A percentile compares a stretch with the other conserved stretches of the same genome.
phyloP scores from a whole-genome alignment of 1,284 basidiomycete genomes.

The Caloboletus firmus region DNA sequence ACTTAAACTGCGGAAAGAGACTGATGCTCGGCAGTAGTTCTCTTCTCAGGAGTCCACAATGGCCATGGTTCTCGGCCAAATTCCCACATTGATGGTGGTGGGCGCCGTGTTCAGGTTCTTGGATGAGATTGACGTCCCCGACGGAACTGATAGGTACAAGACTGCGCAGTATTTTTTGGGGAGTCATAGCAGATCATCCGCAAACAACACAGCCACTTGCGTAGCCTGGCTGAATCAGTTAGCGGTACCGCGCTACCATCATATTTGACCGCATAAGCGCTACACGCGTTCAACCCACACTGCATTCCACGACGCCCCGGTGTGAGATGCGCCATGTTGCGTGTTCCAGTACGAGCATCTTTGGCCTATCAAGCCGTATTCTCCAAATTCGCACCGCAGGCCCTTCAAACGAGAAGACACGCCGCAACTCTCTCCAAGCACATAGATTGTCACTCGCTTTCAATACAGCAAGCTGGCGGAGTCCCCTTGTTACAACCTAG shows the following conservation, averaged over 20 bases:
- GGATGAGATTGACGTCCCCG: background rate
- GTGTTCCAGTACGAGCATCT: slow-evolving; percentile 11
- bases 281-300: background rate
- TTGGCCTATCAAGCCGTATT: background rate
- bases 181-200: background rate
- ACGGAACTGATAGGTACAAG: background rate
- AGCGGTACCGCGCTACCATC: background rate
- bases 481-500: slow-evolving; percentile 7
- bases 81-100: background rate
- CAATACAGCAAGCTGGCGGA: slow-evolving; percentile 1
- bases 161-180: background rate
- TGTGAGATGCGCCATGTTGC: slow-evolving; percentile 32
- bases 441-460: background rate
- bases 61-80: background rate
- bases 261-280: slow-evolving; percentile 1
- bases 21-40: too few species aligned
- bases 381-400: background rate
- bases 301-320: background rate
- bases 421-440: background rate
- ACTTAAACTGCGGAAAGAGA: background rate
- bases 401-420: background rate
- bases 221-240: background rate
- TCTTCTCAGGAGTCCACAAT: background rate
- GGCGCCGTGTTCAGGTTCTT: background rate
- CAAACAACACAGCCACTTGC: slow-evolving; percentile 10